A percentile compares a stretch with the other conserved stretches of the same genome.
phyloP scores from a whole-genome alignment of 495 filamentous ascomycete species.

The Tuber calosporum region DNA sequence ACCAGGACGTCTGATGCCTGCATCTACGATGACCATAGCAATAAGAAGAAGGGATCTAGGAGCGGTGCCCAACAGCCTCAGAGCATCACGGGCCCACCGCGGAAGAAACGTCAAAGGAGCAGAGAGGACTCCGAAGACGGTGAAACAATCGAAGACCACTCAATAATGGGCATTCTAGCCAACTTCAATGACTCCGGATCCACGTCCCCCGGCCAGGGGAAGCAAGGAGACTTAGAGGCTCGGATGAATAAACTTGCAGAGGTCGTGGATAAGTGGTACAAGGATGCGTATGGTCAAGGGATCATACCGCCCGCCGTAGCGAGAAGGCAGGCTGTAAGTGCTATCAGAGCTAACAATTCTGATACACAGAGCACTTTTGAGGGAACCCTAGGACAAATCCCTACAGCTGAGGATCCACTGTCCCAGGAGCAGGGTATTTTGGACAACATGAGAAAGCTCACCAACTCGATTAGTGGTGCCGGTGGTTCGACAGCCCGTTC shows the following conservation, averaged over 20 bases:
- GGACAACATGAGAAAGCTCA: slow-evolving; percentile 17
- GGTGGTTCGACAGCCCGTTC: not conserved
- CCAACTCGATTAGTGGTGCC: slow-evolving; percentile 6
- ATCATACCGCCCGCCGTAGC: not conserved
- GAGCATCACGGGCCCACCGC: not conserved
- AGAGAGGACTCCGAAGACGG: slow-evolving; percentile 18
- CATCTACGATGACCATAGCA: slow-evolving; percentile 31
- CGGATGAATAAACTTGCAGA: slow-evolving; percentile 36
- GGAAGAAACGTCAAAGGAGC: slow-evolving; percentile 15
- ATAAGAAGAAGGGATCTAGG: slow-evolving; percentile 18
- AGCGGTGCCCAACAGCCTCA: slow-evolving; percentile 9
- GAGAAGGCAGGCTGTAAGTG: not conserved
- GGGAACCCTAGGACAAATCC: not conserved
- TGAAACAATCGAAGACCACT: slow-evolving; percentile 12
- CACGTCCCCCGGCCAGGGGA: slow-evolving; percentile 10
- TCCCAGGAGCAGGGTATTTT: slow-evolving; percentile 20
- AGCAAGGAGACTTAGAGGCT: slow-evolving; percentile 33
- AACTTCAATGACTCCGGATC: not conserved
- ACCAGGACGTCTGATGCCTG: slow-evolving; percentile 45
- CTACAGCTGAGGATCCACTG: slow-evolving; percentile 6
- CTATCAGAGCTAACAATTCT: not conserved
- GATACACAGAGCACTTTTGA: not conserved
- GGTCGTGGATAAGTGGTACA: slow-evolving; percentile 39
- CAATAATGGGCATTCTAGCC: not conserved
- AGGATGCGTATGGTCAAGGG: slow-evolving; percentile 30